phyloP scores from a whole-genome alignment of 108 stramenopile genomes.

The Aurantiochytrium sp. region DNA sequence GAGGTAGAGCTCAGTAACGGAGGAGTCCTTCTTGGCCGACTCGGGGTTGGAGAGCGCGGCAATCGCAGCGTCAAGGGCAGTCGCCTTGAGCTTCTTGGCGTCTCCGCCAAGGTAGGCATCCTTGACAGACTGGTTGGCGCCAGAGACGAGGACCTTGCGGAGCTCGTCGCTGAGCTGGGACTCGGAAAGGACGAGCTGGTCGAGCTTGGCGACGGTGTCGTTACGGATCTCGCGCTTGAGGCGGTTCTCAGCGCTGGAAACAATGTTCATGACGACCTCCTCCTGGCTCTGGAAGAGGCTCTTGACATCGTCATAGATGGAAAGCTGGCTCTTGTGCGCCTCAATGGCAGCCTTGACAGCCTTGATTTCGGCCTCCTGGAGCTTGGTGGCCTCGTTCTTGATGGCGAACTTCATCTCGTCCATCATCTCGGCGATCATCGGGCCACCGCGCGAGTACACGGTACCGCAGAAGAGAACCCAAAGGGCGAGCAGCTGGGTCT shows the following conservation, averaged over 20 bases:
- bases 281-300: background rate
- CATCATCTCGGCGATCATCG: conserved; percentile 13
- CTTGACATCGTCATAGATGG: background rate
- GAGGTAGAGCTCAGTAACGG: background rate
- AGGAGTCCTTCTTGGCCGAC: conserved; percentile 2
- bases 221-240: background rate
- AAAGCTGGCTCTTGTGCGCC: conserved; percentile 4
- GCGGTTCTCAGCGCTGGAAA: background rate
- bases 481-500: conserved; percentile 8
- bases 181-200: background rate
- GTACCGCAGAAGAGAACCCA: conserved; percentile 18
- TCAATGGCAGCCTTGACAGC: background rate
- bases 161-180: background rate
- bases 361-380: background rate
- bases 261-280: background rate
- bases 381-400: background rate
- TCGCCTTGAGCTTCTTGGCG: background rate
- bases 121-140: background rate
- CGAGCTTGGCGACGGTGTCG: background rate
- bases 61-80: background rate
- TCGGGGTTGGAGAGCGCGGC: conserved; percentile 11
- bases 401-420: conserved; percentile 4
- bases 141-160: background rate
- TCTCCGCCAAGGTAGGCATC: background rate
- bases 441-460: conserved; percentile 7